These are phyloP conservation scores for Arthroderma sp. DNA, from an alignment of 2,329 filamentous ascomycete species.

Conservation along the genomic window DNA sequence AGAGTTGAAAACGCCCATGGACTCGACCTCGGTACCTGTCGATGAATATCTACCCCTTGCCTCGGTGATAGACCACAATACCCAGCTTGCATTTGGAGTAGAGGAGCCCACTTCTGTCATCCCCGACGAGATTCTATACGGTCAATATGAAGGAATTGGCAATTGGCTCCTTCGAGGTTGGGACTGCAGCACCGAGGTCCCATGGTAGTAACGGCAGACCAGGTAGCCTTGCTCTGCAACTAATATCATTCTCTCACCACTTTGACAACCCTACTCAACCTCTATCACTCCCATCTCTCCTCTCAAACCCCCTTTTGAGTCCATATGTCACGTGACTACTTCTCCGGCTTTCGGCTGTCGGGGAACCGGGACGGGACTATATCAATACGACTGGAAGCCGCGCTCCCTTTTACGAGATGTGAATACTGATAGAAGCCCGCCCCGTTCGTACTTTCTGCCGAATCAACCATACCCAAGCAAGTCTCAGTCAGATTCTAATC, in stretches of 20 bases:
- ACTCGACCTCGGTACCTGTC: conserved; percentile 9
- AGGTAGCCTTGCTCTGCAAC: background rate
- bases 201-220: conserved; percentile 11
- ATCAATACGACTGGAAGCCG: background rate
- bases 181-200: conserved; percentile 21
- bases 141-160: conserved; percentile 22
- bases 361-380: background rate
- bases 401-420: background rate
- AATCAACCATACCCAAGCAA: background rate
- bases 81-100: conserved; percentile 9
- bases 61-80: conserved; percentile 17
- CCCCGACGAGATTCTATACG: conserved; percentile 15
- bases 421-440: background rate
- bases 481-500: background rate
- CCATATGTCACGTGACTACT: background rate
- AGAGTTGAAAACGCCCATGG: conserved; percentile 16
- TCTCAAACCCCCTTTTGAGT: too few relatives aligned
- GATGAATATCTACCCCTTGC: conserved; percentile 19
- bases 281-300: too few relatives aligned
- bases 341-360: conserved; percentile 4
- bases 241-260: background rate
- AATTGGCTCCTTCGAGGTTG: conserved; percentile 22
- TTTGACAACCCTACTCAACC: background rate
- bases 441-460: background rate
- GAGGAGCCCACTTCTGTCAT: conserved; percentile 12